Evolutionary conservation across 495 filamentous ascomycete species (phyloP), one percentile per base, ranked within the genome.

Genomic region (Aspergillus sclerotiicarbonarius): DNA sequence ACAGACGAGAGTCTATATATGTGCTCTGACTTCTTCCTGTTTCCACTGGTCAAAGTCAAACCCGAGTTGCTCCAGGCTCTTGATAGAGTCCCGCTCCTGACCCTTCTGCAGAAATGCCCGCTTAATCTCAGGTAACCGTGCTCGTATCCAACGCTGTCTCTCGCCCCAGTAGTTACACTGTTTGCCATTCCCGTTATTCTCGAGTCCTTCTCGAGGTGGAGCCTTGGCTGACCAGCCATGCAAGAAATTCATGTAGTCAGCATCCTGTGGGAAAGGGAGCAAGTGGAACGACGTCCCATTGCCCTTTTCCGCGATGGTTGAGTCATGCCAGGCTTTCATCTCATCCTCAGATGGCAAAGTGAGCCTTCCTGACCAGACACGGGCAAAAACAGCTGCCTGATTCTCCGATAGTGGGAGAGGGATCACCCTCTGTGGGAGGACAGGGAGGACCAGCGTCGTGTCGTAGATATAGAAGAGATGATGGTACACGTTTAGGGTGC

Each of bases 381-480:
- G 82, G 12, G 91, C 84, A 54, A 96, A 80, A 3, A 89, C 79
- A 9, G 90, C 85, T 4, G 84, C 86, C 67, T 96, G 92, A n/a
- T 80, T 83, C 66, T 96, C 90, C 1, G 85, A 76, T 6, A 92
- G 63, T 3, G 89, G 86, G 64, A 96, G 96, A 3, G 93, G 92
- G 21, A 95, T 86, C 10, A 96, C 83, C 59, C 89, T 87, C 59
- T 90, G 87, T 3, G 87, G 83, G 19, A 97, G 73, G 0, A 82
- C 87, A 0, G 88, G 78, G 60, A 96, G 92, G 2, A 85, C 87
- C 4, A 98, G 74, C 0, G 91, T 93, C 4, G 92, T 90, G 50
- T 90, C 82, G 4, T 82, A 72, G 13, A 82, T 85, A 65, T 88
- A 87, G 68, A 96, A 88, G 5, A 96, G 67, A 54, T 97, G 90